Evolutionary conservation across 129 eudicot species (phyloP).

Genomic region (Kitagawia praeruptora): DNA sequence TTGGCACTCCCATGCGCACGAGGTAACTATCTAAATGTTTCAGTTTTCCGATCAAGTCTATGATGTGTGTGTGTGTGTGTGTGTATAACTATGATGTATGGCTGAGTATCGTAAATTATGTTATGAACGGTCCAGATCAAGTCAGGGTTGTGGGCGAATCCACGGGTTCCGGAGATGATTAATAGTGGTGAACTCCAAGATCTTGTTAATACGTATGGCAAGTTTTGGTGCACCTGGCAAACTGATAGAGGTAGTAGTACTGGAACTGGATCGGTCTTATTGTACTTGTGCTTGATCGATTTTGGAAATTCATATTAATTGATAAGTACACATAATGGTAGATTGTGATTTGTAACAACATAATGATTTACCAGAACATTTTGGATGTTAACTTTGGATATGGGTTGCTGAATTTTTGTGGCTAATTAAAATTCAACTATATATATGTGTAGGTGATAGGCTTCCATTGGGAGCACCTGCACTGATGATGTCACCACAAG

Average conservation of each 20-base stretch:
- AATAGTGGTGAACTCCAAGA: constrained; percentile 46
- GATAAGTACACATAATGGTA: too few species aligned
- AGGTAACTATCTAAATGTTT: constrained; percentile 11
- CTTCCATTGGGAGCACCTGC: constrained; percentile 92
- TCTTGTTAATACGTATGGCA: constrained; percentile 64
- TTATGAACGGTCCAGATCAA: constrained; percentile 31
- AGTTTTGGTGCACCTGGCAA: constrained; percentile 99
- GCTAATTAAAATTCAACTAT: too few species aligned
- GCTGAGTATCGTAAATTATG: neutral
- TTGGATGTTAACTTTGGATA: too few species aligned
- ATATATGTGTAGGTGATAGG: constrained; percentile 38
- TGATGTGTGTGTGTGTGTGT: neutral
- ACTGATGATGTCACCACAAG: constrained; percentile 88
- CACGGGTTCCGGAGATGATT: constrained; percentile 71
- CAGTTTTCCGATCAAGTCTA: neutral
- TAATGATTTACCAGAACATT: too few species aligned
- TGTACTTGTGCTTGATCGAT: too few species aligned
- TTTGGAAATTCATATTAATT: too few species aligned
- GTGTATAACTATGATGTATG: neutral
- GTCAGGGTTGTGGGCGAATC: constrained; percentile 77
- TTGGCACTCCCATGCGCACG: constrained; percentile 89
- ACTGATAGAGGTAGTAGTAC: constrained; percentile 68
- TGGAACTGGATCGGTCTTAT: too few species aligned
- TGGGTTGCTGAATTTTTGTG: neutral
- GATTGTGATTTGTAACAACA: neutral